Percentiles rank a stretch among this genome's conserved stretches.
Conservation (phyloP, 371 early-diverging fungal genomes). For the Mortierella sp. region DNA sequence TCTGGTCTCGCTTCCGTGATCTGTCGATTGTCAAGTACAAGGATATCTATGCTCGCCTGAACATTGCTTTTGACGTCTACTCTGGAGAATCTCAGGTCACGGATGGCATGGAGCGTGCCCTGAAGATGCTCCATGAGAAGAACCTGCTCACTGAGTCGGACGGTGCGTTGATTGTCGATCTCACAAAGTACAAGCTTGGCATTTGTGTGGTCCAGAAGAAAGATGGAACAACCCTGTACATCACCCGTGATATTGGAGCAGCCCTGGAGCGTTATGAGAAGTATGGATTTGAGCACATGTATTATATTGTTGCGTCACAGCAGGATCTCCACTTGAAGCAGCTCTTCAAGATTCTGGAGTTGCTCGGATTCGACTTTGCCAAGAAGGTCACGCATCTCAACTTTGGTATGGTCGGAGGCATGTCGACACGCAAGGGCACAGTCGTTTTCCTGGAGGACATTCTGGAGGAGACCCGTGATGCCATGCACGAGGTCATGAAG, state of each 20-base stretch:
- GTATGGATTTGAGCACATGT: constrained; percentile 94
- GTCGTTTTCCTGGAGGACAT: constrained; percentile 99
- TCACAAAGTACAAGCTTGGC: constrained; percentile 87
- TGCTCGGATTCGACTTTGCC: constrained; percentile 85
- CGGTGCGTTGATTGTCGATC: constrained; percentile 91
- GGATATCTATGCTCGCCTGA: constrained; percentile 93
- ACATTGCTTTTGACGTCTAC: constrained; percentile 97
- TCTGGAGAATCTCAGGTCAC: constrained; percentile 98
- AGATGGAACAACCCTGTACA: constrained; percentile 98
- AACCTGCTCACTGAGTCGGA: constrained; percentile 81
- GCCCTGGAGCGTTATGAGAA: constrained; percentile 93
- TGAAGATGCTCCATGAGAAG: constrained; percentile 76
- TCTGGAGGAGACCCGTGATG: constrained; percentile 89
- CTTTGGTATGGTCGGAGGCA: constrained; percentile 98
- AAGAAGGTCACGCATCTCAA: constrained; percentile 91
- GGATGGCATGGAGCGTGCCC: constrained; percentile 82
- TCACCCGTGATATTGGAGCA: constrained; percentile 99
- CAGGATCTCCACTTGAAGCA: constrained; percentile 98
- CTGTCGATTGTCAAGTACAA: constrained; percentile 96
- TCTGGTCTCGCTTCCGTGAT: constrained; percentile 96
- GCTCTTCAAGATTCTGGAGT: constrained; percentile 93
- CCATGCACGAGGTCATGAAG: constrained; percentile 95
- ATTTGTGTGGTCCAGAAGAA: constrained; percentile 91
- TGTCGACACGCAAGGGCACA: constrained; percentile 99
- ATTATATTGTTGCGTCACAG: constrained; percentile 97